Base-by-base conservation (phyloP, 768 basidiomycete genomes). In the Podaxis pistillaris region DNA sequence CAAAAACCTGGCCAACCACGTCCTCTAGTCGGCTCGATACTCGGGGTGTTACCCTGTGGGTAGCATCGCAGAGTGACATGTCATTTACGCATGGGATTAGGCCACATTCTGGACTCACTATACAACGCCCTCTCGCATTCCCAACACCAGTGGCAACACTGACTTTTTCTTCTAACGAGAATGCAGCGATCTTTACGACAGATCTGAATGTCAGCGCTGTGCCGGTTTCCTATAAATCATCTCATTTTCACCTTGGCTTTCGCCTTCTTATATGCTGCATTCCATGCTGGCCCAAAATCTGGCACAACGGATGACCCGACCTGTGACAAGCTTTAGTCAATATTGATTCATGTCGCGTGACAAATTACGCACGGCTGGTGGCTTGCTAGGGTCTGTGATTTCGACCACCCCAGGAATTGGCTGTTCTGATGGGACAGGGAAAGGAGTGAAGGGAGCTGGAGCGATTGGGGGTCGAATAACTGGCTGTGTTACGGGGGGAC, bases 1-100 rank as follows among this genome's bases (percentile, higher is more conserved):
- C 90, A 92, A 17, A 91, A 75, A 30, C 90, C 89, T 0, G 87
- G 87, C 73, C 83, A 91, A 47, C 75, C 79, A n/a, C 75, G 74
- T 40, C 76, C 79, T 24, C 70, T 65, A 19, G 64, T 73, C 62
- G 77, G 74, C 13, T 71, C 78, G 13, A 89, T 77, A 0, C 80
- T 52, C 2, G 86, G 77, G 6, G 81, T 89, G 67, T 90, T 90
- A 13, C 86, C 82, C 81, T 83, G 19, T 17, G 7, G 19, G 19
- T 46, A 52, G 56, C 38, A 60, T 47, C 22, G 47, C 12, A 58
- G 9, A 40, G 38, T 37, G 33, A 19, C 13, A 22, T 6, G 40
- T 47, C 36, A 15, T 57, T 30, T 7, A 40, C 30, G 19, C 13
- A 46, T 9, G 44, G 44, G 44, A 41, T 46, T 9, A 4, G 30